These are phyloP conservation scores for Albatrellus ellisii DNA, from an alignment of 768 basidiomycete genomes.

Conservation along the genomic window DNA sequence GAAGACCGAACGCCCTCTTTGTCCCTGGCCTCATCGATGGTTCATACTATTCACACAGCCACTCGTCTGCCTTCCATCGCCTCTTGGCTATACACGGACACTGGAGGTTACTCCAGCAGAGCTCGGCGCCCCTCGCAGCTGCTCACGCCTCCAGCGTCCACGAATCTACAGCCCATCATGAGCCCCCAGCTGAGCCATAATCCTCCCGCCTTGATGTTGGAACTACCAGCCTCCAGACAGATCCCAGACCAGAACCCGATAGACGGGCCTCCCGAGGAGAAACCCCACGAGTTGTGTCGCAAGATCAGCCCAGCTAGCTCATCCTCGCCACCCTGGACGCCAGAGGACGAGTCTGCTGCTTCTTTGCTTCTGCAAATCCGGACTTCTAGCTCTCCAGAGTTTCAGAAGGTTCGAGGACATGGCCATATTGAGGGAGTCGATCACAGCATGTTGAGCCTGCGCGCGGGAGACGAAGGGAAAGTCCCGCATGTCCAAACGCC, in stretches of 20 bases:
- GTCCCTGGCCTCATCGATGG: too few species aligned
- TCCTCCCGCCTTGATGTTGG: slow-evolving; percentile 12
- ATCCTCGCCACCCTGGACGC: slow-evolving; percentile 12
- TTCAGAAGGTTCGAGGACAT: neutral
- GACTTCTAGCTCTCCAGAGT: slow-evolving; percentile 3
- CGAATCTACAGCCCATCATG: slow-evolving; percentile 7
- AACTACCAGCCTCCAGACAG: too few species aligned
- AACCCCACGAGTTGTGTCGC: neutral
- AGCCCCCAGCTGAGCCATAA: slow-evolving; percentile 12
- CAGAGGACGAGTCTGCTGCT: slow-evolving; percentile 12
- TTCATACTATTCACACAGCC: too few species aligned
- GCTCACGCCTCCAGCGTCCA: slow-evolving; percentile 11
- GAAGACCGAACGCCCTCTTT: too few species aligned
- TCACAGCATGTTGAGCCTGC: neutral
- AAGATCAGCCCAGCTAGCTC: neutral
- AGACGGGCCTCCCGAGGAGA: too few species aligned
- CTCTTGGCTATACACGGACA: slow-evolving; percentile 9
- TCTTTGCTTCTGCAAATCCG: slow-evolving; percentile 13
- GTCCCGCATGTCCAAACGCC: slow-evolving; percentile 13
- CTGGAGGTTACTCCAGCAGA: slow-evolving; percentile 1
- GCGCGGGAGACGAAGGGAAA: slow-evolving; percentile 1
- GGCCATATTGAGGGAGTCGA: neutral
- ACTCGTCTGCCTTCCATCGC: slow-evolving; percentile 14
- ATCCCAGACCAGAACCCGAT: too few species aligned
- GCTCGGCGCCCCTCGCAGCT: slow-evolving; percentile 8